These are phyloP conservation scores for Nidularia sp. DNA, from an alignment of 768 basidiomycete genomes.

Conservation along the genomic window DNA sequence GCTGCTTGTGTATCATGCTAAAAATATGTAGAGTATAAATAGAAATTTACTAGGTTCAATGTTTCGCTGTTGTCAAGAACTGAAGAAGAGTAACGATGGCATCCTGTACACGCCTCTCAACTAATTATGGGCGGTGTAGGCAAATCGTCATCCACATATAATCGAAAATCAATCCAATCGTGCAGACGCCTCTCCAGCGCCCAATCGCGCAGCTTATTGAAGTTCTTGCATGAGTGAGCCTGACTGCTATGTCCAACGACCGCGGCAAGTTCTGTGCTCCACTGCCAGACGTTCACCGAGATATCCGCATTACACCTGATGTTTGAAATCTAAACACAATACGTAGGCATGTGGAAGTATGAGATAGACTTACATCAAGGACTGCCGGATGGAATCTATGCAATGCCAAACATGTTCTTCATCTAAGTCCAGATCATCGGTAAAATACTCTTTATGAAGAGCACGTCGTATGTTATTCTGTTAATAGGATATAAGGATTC, in stretches of 20 bases:
- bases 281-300: conserved; percentile 15
- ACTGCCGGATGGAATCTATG: conserved; percentile 13
- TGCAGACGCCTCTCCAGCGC: conserved; percentile 3
- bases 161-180: conserved; percentile 5
- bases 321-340: neutral
- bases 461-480: conserved; percentile 13
- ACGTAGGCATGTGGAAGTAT: neutral
- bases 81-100: too few relatives aligned
- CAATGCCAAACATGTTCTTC: conserved; percentile 15
- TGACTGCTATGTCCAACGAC: conserved; percentile 10
- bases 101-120: neutral
- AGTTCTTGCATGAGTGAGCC: conserved; percentile 11
- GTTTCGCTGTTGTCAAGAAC: too few relatives aligned
- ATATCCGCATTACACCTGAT: conserved; percentile 11
- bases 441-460: conserved; percentile 12
- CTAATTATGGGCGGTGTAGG: conserved; percentile 4
- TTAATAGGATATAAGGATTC: neutral
- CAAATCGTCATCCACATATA: conserved; percentile 5
- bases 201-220: conserved; percentile 11
- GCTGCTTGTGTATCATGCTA: too few relatives aligned
- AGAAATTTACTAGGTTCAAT: too few relatives aligned
- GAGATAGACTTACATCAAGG: conserved; percentile 9
- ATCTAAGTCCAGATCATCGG: conserved; percentile 7
- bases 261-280: conserved; percentile 2
- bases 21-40: too few relatives aligned